These are phyloP conservation scores for Cymodocea nodosa DNA, from an alignment of 116 monocot genomes.

Conservation along the genomic window DNA sequence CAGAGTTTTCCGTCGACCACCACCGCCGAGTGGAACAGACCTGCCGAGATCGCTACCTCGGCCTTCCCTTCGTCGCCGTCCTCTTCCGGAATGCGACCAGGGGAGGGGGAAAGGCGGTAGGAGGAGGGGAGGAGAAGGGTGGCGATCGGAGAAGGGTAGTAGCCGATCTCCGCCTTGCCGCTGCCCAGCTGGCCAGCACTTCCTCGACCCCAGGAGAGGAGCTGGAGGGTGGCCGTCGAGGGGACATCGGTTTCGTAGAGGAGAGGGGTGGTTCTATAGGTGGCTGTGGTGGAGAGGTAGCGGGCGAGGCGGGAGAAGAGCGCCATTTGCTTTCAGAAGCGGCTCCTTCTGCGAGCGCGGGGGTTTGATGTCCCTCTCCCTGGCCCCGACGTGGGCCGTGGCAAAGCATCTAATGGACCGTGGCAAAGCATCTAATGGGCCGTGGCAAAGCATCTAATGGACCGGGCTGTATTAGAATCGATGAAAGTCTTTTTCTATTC, in stretches of 20 bases:
- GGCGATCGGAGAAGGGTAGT: conserved; percentile 61
- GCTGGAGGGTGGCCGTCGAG: conserved; percentile 23
- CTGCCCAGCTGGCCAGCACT: conserved; percentile 83
- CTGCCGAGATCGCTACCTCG: conserved; percentile 68
- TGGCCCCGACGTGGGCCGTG: no score
- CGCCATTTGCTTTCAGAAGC: neutral
- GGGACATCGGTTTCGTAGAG: conserved; percentile 5
- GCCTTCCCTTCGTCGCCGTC: neutral
- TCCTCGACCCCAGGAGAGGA: conserved; percentile 88
- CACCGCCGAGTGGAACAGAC: conserved; percentile 80
- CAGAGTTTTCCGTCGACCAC: conserved; percentile 56
- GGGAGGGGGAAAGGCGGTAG: conserved; percentile 38
- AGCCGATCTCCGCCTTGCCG: conserved; percentile 67
- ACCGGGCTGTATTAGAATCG: no score
- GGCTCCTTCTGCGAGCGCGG: no score
- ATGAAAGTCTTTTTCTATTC: no score
- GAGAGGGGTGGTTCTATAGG: conserved; percentile 8
- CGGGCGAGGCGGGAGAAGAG: conserved; percentile 7
- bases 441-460: no score
- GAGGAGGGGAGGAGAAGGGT: conserved; percentile 35
- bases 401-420: no score
- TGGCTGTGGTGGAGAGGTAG: conserved; percentile 3
- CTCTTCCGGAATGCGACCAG: conserved; percentile 32
- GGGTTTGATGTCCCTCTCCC: no score
- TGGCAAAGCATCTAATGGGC: no score